A percentile compares a stretch with the other conserved stretches of the same genome.
Conservation (phyloP, 2,329 filamentous ascomycete species). For the Podosphaera aphanis region DNA sequence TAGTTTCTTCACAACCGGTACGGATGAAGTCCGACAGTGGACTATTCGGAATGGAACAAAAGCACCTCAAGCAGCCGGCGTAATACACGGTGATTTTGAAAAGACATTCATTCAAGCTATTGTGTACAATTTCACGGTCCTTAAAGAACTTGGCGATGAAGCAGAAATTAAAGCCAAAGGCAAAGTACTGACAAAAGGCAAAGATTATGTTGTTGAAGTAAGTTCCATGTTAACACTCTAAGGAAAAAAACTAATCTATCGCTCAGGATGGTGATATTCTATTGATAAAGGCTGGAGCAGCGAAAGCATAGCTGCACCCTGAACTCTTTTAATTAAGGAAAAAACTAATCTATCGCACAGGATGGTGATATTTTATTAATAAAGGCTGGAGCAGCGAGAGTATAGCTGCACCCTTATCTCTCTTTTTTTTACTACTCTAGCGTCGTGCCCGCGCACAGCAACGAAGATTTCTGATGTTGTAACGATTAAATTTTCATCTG, state of each 20-base stretch:
- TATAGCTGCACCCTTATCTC: no score
- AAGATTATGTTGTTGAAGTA: slow-evolving; percentile 65
- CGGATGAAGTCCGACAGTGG: slow-evolving; percentile 96
- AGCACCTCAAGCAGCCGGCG: slow-evolving; percentile 90
- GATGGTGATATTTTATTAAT: no score
- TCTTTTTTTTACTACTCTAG: no score
- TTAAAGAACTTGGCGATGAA: slow-evolving; percentile 81
- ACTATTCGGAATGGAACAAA: slow-evolving; percentile 90
- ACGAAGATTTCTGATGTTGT: no score
- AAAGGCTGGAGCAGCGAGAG: no score
- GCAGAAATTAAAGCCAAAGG: slow-evolving; percentile 73
- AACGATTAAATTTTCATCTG: no score
- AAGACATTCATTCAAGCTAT: slow-evolving; percentile 98
- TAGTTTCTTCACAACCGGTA: slow-evolving; percentile 90
- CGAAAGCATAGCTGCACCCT: slow-evolving; percentile 11
- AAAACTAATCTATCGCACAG: no score
- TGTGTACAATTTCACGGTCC: slow-evolving; percentile 65
- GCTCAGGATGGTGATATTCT: slow-evolving; percentile 33
- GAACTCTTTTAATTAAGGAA: no score
- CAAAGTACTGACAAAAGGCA: slow-evolving; percentile 96
- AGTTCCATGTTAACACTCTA: neutral
- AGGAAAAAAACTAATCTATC: neutral
- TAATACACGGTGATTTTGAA: slow-evolving; percentile 96
- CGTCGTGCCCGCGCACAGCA: no score
- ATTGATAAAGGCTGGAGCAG: slow-evolving; percentile 15